phyloP scores from a whole-genome alignment of 2,329 filamentous ascomycete genomes.

The Chrysoporthe puriensis region DNA sequence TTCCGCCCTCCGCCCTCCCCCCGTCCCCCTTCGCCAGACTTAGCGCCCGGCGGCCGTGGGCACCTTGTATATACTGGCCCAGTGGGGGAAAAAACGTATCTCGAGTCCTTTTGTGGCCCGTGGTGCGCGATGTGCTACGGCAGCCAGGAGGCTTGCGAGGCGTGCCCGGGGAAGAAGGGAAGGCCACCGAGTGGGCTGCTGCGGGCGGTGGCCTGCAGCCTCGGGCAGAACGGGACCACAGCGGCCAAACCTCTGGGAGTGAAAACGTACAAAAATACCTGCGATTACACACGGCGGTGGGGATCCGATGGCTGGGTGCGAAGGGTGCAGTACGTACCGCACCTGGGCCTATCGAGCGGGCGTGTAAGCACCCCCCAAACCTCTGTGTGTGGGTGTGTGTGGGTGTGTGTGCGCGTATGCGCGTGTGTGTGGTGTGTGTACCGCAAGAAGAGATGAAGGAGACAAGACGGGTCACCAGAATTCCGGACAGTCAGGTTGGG shows the following conservation, averaged over 20 bases:
- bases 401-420: no score
- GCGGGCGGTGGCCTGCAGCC: neutral
- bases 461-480: neutral
- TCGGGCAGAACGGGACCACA: neutral
- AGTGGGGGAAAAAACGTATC: neutral
- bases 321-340: neutral
- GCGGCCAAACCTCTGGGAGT: neutral
- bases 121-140: neutral
- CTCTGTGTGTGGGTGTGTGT: no score
- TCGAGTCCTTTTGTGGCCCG: neutral
- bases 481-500: neutral
- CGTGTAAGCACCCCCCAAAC: neutral
- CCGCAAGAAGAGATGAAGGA: neutral
- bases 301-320: neutral
- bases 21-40: no score
- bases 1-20: no score
- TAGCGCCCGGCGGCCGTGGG: no score
- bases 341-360: no score
- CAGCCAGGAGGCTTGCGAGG: neutral
- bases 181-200: constrained; percentile 2
- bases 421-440: neutral
- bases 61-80: no score
- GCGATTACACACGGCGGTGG: neutral
- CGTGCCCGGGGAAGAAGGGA: neutral
- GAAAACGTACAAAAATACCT: neutral